Base-by-base conservation (phyloP, 2,329 filamentous ascomycete genomes). In the Beauveria rudraprayagi region DNA sequence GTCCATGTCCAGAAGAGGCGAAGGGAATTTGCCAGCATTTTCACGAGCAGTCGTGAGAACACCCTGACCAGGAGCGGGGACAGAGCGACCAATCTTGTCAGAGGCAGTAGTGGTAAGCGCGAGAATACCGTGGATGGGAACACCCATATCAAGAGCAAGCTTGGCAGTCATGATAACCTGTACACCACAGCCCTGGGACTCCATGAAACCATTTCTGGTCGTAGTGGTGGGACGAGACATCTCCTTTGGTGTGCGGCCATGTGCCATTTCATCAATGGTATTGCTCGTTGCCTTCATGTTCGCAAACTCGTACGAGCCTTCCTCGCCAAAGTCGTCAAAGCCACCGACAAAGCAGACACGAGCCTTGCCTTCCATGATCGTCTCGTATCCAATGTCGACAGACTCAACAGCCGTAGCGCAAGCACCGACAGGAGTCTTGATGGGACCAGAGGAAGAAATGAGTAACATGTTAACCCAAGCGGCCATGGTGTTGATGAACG, bases 201-300 rank as follows among this genome's bases (percentile, higher is more conserved):
- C 94, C 94, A 99, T 97, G 82, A 99, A 99, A 56, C 94, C 94
- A 70, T 92, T 94, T 76, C 94, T 85, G 64, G 94, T 99, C 3
- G 94, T 99, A 50, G 94, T 99, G 5, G 92, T 95, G 5, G 94
- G 94, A 64, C 94, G 89, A 37, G 95, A 99, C 94, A 99, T 99
- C 77, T 99, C 94, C 75, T 88, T 86, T 14, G 94, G 93, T 55
- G 94, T 97, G 66, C 94, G 91, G 53, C 94, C 94, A 70, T 97
- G 94, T 10, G 87, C 91, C 68, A 99, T 91, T 75, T 99, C 95
- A 67, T 97, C 92, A 64, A 97, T 89, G 28, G 93, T 92, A 72
- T 97, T 99, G 83, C 92, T 97, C 61, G 94, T 99, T 63, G 94
- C 94, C 78, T 96, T 96, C 94, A 99, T 99, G 82, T 99, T 99